Percentiles rank a stretch among this genome's conserved stretches.
Evolutionary conservation across 305 asterid species (phyloP).

Genomic region (Rubia peregrina): DNA sequence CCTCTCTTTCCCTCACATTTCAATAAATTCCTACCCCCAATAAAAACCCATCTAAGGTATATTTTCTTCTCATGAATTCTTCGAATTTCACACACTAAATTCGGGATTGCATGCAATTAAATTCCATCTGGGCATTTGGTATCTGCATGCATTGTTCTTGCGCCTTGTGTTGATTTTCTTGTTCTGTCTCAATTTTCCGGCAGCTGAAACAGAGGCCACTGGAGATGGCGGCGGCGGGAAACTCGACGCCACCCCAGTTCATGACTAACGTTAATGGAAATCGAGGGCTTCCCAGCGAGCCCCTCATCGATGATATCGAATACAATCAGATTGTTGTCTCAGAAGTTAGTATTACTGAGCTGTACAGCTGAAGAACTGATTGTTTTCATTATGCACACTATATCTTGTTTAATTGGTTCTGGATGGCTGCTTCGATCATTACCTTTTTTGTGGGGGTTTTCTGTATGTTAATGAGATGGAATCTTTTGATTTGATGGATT

Average conservation of each 20-base stretch:
- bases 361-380: not conserved
- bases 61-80: not conserved
- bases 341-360: constrained; percentile 39
- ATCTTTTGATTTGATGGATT: not conserved
- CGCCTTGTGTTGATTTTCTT: constrained; percentile 5
- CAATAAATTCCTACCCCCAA: not conserved
- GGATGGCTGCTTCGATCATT: not conserved
- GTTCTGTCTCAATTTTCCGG: not conserved
- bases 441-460: not conserved
- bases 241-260: constrained; percentile 58
- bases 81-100: not conserved
- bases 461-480: not conserved
- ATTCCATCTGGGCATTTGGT: not conserved
- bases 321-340: constrained; percentile 82
- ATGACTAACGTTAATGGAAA: constrained; percentile 39
- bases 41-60: not conserved
- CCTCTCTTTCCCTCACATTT: not conserved
- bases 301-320: constrained; percentile 67
- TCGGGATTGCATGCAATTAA: not conserved
- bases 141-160: not conserved
- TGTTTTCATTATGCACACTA: constrained; percentile 2
- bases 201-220: constrained; percentile 26
- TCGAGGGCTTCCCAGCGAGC: constrained; percentile 46
- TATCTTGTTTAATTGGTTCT: not conserved
- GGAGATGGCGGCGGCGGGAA: constrained; percentile 38